A percentile compares a stretch with the other conserved stretches of the same genome.
Conservation (phyloP, 139 green algal genomes). For the Zygnema circumcarinatum region DNA sequence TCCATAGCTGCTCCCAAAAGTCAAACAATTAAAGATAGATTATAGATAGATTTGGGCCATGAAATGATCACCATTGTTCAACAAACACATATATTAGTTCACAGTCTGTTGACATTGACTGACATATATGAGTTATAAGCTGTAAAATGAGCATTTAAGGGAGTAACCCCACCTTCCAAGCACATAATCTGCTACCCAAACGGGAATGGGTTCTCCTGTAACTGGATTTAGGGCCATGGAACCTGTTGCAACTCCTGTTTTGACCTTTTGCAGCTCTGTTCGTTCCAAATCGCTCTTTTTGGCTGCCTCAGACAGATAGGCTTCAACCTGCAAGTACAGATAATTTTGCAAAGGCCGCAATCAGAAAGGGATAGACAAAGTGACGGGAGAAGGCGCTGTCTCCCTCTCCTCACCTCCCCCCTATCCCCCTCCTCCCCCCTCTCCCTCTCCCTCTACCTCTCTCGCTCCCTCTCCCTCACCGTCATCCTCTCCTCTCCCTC, state of each 20-base stretch:
- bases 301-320: conserved; percentile 80
- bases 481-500: too few relatives aligned
- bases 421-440: too few relatives aligned
- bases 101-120: background rate
- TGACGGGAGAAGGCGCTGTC: too few relatives aligned
- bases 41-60: too few relatives aligned
- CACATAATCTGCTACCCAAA: conserved; percentile 98
- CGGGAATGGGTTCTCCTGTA: conserved; percentile 80
- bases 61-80: too few relatives aligned
- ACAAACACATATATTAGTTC: too few relatives aligned
- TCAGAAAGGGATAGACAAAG: too few relatives aligned
- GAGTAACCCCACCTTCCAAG: conserved; percentile 69
- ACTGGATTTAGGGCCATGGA: conserved; percentile 83
- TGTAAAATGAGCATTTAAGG: background rate
- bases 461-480: too few relatives aligned
- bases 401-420: too few relatives aligned
- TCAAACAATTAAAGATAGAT: too few relatives aligned
- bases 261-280: conserved; percentile 90
- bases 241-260: conserved; percentile 92
- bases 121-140: background rate
- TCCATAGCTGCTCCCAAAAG: conserved; percentile 79
- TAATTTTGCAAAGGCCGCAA: too few relatives aligned
- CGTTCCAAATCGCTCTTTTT: conserved; percentile 92
- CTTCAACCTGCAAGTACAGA: conserved; percentile 66
- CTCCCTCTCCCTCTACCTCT: too few relatives aligned